A percentile compares a stretch with the other conserved stretches of the same genome.
phyloP scores from a whole-genome alignment of 2,329 filamentous ascomycete species.

The Seiridium cupressi region DNA sequence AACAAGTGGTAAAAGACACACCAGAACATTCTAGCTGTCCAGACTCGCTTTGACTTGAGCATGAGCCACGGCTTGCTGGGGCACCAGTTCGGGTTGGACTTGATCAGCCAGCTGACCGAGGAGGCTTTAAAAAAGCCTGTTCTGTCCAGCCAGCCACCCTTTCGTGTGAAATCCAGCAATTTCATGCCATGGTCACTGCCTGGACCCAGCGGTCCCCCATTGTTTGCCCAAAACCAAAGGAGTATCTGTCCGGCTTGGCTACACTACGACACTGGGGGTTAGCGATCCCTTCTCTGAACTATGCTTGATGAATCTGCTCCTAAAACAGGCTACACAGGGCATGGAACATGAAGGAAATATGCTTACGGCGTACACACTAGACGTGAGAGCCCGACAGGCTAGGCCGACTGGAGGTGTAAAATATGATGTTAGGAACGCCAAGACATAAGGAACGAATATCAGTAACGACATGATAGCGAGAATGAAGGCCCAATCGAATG shows the following conservation, averaged over 20 bases:
- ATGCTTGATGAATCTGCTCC: too few species aligned
- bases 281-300: too few species aligned
- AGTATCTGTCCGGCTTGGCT: slow-evolving; percentile 2
- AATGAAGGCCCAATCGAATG: slow-evolving; percentile 1
- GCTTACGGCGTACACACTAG: neutral
- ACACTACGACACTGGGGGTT: neutral
- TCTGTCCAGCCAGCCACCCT: neutral
- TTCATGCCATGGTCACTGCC: neutral
- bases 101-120: neutral
- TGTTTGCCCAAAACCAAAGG: slow-evolving; percentile 4
- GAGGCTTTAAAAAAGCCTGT: slow-evolving; percentile 1
- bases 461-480: neutral
- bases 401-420: neutral
- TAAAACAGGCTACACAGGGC: too few species aligned
- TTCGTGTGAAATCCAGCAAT: neutral
- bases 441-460: neutral
- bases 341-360: too few species aligned
- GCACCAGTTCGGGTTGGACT: neutral
- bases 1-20: neutral
- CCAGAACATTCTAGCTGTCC: neutral
- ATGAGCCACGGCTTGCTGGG: neutral
- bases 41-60: neutral
- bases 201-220: neutral
- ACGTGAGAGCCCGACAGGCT: neutral
- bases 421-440: neutral